Percentiles rank a stretch among this genome's conserved stretches.
These are phyloP conservation scores for Pseudisothecium myosuroides DNA, from an alignment of 225 moss, liverwort and hornwort species.

Conservation along the genomic window DNA sequence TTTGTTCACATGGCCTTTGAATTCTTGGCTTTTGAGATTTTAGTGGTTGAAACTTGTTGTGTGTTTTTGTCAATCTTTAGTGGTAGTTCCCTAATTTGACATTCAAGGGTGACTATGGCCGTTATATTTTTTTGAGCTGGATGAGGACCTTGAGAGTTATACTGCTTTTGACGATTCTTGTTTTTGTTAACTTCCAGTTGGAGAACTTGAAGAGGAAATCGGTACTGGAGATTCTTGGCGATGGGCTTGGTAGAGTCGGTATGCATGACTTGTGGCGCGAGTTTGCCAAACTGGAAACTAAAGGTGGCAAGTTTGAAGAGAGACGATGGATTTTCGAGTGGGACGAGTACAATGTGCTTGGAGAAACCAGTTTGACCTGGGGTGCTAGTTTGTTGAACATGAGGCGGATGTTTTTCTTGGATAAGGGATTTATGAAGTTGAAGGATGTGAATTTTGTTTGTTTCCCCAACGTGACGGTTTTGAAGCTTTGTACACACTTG, in stretches of 20 bases:
- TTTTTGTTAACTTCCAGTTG: background rate
- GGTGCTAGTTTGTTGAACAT: background rate
- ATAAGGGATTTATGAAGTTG: background rate
- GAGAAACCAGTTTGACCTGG: background rate
- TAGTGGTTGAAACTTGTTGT: background rate
- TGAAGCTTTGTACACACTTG: background rate
- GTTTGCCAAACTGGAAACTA: background rate
- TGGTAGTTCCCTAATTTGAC: background rate
- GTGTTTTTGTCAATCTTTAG: background rate
- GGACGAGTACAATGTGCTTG: background rate
- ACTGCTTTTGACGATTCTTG: background rate
- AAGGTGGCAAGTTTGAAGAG: background rate
- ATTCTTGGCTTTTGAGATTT: background rate
- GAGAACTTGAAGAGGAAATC: background rate
- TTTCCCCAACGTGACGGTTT: background rate
- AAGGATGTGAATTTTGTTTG: background rate
- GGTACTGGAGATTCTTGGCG: background rate
- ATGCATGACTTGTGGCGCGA: slow-evolving; percentile 6
- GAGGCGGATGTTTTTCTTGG: background rate
- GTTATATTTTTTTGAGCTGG: background rate
- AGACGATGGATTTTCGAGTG: background rate
- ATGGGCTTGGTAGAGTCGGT: background rate
- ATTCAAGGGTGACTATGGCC: background rate
- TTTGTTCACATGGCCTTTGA: background rate
- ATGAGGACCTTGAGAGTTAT: background rate